phyloP scores from a whole-genome alignment of 2,329 filamentous ascomycete genomes.

The Apiospora pterosperma region DNA sequence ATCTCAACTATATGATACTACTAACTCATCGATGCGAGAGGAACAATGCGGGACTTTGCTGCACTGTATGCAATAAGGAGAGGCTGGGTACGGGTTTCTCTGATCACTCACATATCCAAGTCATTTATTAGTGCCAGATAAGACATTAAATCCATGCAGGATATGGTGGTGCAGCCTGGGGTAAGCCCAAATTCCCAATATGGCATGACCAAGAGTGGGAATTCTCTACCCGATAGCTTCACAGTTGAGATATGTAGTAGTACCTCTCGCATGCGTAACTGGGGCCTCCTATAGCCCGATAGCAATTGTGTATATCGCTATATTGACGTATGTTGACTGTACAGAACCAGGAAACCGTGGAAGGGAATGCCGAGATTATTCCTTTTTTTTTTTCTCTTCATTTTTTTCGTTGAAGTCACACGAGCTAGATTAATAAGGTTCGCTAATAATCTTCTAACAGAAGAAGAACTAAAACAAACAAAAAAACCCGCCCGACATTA shows the following conservation, averaged over 20 bases:
- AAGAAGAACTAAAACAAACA: not conserved
- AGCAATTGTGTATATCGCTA: not conserved
- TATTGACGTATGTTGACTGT: not conserved
- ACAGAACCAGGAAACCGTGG: not conserved
- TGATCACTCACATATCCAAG: not conserved
- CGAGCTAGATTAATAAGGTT: constrained; percentile 1
- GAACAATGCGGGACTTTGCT: not conserved
- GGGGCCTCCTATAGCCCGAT: not conserved
- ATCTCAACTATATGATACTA: not conserved
- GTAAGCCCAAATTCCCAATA: not conserved
- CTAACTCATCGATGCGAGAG: not conserved
- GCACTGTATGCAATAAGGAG: not conserved
- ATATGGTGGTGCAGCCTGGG: not conserved
- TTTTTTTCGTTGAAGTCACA: not conserved
- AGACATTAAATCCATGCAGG: not conserved
- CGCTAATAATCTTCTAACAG: not conserved
- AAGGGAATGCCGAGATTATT: not conserved
- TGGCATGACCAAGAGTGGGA: not conserved
- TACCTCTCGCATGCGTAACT: not conserved
- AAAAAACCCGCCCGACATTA: not conserved
- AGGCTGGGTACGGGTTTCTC: not conserved
- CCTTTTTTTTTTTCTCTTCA: not conserved
- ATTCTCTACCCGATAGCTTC: not conserved
- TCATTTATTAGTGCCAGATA: not conserved
- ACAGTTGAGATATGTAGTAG: not conserved